Base-by-base conservation (phyloP, 805 yeast species). In the Wickerhamiella alocasiicola region DNA sequence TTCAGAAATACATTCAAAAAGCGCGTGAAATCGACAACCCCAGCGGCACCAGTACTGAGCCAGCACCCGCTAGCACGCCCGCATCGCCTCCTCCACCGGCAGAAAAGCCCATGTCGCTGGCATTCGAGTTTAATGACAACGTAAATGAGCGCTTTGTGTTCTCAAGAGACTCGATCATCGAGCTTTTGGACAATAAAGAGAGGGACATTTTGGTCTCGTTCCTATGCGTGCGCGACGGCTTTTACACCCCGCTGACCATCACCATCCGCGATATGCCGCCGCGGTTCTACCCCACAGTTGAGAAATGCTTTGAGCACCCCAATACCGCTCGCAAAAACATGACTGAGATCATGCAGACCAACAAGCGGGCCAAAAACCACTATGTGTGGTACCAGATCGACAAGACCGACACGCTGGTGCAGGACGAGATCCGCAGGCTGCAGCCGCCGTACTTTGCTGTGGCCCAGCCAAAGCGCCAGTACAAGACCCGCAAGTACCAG, bases 71-170 rank as follows among this genome's bases (percentile, higher is more conserved):
- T 6, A 7, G 7, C 6, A 6, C 31, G 12, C 15, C 15, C 6
- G 12, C 42, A 9, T 9, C 23, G 15, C 27, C 36, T 19, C 27
- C 33, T 21, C 9, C 17, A 6, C 42, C 30, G 44, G 45, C 42
- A 43, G 46, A n/a, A 50, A 52, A 46, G 45, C 54, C 49, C 23
- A 36, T 24, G 18, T 79, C 82, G 40, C 56, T 91, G 29, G 77
- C 85, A 5, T 77, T 88, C 56, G 98, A 91, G 57, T 88, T 76
- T 61, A 70, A 70, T 20, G 97, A 91, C 51, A 78, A 76, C 55
- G 72, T 91, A 0, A 69, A 77, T 34, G 77, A 77, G 6, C 68
- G 97, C 44, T 88, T 71, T 52, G 62, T 70, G 44, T 55, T 88
- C 0, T 96, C 97, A 0, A 76, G 76, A 48, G 73, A 83, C 46